These are phyloP conservation scores for Colletotrichum theobromicola DNA, from an alignment of 2,329 filamentous ascomycete genomes.

Conservation along the genomic window DNA sequence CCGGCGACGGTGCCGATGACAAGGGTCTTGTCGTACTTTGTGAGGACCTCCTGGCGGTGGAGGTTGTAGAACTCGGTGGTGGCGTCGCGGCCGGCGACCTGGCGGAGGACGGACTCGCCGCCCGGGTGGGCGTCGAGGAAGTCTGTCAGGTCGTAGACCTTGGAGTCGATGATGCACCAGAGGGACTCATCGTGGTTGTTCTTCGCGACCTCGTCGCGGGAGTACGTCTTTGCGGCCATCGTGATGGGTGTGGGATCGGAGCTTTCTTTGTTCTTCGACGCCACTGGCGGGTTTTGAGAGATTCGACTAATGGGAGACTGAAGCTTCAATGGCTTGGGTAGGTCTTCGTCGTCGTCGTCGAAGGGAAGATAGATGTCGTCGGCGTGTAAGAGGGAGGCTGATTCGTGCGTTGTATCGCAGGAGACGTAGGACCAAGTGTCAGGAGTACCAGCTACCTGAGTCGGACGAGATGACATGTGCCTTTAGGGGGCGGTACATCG, in stretches of 20 bases:
- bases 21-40: conserved; percentile 73
- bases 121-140: conserved; percentile 87
- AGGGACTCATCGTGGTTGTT: conserved; percentile 78
- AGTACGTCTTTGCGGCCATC: conserved; percentile 54
- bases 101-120: conserved; percentile 78
- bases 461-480: neutral
- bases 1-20: conserved; percentile 77
- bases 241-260: neutral
- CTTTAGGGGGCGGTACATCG: neutral
- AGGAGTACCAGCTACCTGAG: neutral
- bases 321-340: neutral
- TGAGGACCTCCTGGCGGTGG: conserved; percentile 86
- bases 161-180: conserved; percentile 86
- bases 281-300: neutral
- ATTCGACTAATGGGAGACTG: neutral
- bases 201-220: conserved; percentile 72
- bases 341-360: neutral
- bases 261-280: neutral
- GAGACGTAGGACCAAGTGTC: neutral
- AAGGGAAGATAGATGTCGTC: neutral
- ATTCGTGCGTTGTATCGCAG: neutral
- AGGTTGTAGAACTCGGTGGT: conserved; percentile 90
- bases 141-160: conserved; percentile 85
- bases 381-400: neutral
- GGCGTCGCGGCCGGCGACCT: conserved; percentile 82